A percentile compares a stretch with the other conserved stretches of the same genome.
These are phyloP conservation scores for Trichosanthes truncata DNA, from an alignment of 306 rosid species.

Conservation along the genomic window DNA sequence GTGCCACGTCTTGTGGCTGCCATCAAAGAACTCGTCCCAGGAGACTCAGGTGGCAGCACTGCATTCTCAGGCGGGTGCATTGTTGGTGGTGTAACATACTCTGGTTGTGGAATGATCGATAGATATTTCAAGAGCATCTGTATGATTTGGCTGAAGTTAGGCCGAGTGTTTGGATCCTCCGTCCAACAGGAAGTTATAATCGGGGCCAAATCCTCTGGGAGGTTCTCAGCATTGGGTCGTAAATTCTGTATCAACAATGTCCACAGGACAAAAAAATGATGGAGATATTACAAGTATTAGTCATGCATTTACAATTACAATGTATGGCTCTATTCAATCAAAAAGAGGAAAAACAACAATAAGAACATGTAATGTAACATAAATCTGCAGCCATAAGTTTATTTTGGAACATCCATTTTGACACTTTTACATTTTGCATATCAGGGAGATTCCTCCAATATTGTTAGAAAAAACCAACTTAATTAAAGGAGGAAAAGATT, in stretches of 20 bases:
- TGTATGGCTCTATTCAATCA: background rate
- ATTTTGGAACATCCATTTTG: background rate
- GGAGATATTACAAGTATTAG: background rate
- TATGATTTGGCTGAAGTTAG: constrained; percentile 68
- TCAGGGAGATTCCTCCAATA: background rate
- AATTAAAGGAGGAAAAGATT: background rate
- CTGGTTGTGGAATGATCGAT: constrained; percentile 36
- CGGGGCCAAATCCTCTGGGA: constrained; percentile 61
- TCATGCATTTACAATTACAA: too few species aligned
- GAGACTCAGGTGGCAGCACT: constrained; percentile 83
- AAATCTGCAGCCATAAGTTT: background rate
- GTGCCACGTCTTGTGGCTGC: constrained; percentile 39
- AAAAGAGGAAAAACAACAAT: background rate
- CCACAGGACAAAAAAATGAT: background rate
- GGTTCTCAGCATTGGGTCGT: constrained; percentile 77
- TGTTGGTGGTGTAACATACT: constrained; percentile 35
- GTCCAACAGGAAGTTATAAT: constrained; percentile 87
- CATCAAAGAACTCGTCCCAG: constrained; percentile 88
- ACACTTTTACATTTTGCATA: background rate
- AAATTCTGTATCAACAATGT: constrained; percentile 45
- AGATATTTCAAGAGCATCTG: constrained; percentile 75
- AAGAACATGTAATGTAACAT: background rate
- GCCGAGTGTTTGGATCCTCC: constrained; percentile 74
- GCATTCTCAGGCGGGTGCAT: constrained; percentile 51
- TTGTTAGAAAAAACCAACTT: background rate